Percentiles rank a stretch among this genome's conserved stretches.
These are phyloP conservation scores for Croton setiger DNA, from an alignment of 441 rosid species.

Conservation along the genomic window DNA sequence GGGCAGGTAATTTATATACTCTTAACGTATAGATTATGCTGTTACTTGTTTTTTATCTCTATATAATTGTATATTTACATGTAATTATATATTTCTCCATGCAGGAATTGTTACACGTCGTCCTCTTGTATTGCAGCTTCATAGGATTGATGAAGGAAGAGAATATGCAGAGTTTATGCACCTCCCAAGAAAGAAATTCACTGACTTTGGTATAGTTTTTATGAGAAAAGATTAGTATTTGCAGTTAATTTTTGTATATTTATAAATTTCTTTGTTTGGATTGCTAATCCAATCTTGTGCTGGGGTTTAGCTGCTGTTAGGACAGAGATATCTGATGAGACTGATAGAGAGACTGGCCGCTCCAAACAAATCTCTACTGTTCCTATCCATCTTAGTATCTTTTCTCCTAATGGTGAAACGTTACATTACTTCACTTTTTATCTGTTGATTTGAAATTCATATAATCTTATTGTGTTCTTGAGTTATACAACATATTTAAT, in stretches of 20 bases:
- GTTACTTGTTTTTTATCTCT: slow-evolving; percentile 3
- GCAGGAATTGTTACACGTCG: slow-evolving; percentile 75
- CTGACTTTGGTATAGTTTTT: slow-evolving; percentile 62
- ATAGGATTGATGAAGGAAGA: slow-evolving; percentile 79
- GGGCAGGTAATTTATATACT: slow-evolving; percentile 54
- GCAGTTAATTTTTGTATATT: not conserved
- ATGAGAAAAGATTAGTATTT: not conserved
- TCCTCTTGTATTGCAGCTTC: slow-evolving; percentile 96
- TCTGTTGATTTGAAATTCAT: not conserved
- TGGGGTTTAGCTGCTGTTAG: slow-evolving; percentile 69
- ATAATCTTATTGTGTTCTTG: slow-evolving; percentile 1
- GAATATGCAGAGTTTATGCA: slow-evolving; percentile 97
- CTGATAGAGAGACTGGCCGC: slow-evolving; percentile 93
- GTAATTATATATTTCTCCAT: not conserved
- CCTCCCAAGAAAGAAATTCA: slow-evolving; percentile 73
- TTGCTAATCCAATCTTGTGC: slow-evolving; percentile 17
- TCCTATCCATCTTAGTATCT: slow-evolving; percentile 91
- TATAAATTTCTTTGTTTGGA: slow-evolving; percentile 4
- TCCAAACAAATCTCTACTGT: slow-evolving; percentile 75
- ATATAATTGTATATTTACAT: not conserved
- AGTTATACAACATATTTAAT: slow-evolving; percentile 8
- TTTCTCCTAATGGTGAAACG: slow-evolving; percentile 81
- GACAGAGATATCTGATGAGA: slow-evolving; percentile 87
- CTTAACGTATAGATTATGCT: not conserved
- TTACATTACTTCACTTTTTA: not conserved